These are phyloP conservation scores for Halenospora varia DNA, from an alignment of 495 filamentous ascomycete species.

Conservation along the genomic window DNA sequence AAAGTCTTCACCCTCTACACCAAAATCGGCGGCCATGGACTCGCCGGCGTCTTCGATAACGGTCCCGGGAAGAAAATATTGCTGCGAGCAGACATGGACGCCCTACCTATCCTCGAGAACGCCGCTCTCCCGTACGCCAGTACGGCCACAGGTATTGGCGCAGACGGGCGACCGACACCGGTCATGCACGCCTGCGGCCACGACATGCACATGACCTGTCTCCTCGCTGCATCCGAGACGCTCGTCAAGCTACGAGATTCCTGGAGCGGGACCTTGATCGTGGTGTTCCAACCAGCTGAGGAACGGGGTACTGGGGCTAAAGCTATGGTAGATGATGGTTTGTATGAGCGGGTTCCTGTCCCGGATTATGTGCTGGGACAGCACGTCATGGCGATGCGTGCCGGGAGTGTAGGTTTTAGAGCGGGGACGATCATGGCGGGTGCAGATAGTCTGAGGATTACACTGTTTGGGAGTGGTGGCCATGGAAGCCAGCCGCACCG, in stretches of 20 bases:
- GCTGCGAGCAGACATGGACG: slow-evolving; percentile 57
- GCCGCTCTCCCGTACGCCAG: slow-evolving; percentile 52
- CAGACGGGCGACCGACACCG: slow-evolving; percentile 37
- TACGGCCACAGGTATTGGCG: slow-evolving; percentile 29
- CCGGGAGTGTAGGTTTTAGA: slow-evolving; percentile 34
- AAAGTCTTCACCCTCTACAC: slow-evolving; percentile 38
- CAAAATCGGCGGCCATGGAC: slow-evolving; percentile 50
- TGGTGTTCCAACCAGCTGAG: slow-evolving; percentile 56
- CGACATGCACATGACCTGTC: slow-evolving; percentile 50
- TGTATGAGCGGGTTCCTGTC: slow-evolving; percentile 37
- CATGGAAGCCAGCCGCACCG: slow-evolving; percentile 47
- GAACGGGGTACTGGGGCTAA: slow-evolving; percentile 47
- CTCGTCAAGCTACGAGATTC: slow-evolving; percentile 33
- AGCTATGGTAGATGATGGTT: slow-evolving; percentile 55
- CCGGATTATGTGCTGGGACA: slow-evolving; percentile 54
- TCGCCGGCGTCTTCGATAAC: slow-evolving; percentile 48
- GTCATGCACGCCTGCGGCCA: slow-evolving; percentile 66
- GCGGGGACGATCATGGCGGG: slow-evolving; percentile 37
- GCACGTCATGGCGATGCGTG: slow-evolving; percentile 42
- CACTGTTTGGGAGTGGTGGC: slow-evolving; percentile 44
- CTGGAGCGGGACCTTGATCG: slow-evolving; percentile 53
- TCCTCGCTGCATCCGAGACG: slow-evolving; percentile 44
- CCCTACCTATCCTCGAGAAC: slow-evolving; percentile 49
- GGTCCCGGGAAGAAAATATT: slow-evolving; percentile 46
- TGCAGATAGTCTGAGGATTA: slow-evolving; percentile 39